Evolutionary conservation across 2,329 filamentous ascomycete species (phyloP), one percentile per base, ranked within the genome.

Genomic region (Aspergillus sp.): DNA sequence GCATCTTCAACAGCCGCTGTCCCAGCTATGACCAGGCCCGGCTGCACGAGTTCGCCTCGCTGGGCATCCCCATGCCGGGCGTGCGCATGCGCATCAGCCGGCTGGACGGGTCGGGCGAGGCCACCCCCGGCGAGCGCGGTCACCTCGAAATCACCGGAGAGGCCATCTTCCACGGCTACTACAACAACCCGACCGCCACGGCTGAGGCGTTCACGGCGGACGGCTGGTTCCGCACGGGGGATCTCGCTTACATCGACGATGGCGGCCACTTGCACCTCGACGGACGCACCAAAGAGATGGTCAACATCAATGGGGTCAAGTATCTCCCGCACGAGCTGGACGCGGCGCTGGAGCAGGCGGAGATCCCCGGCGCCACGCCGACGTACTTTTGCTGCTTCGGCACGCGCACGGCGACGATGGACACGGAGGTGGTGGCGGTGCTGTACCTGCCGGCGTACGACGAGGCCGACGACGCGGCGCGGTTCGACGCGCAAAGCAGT

Each of bases 271-370:
- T 61, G 3, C 20, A 49, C 30, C 41, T 61, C 16, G 30, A 40
- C 2, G 59, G 59, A n/a, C 46, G 54, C 26, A 49, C 50, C 45
- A 77, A 78, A 53, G 77, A 79, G 14, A 56, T 65, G 6, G 69
- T 80, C 35, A 77, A 71, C 51, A 68, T 80, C 53, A 80, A 80
- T 52, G 77, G 76, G 1, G 63, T 78, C 48, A 80, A 79, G 22
- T 65, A 71, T 35, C 55, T 53, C 16, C 63, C 71, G 0, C 49
- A 65, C 3, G 73, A 74, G 11, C 58, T 81, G 2, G 71, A 79
- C 36, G 45, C 54, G 1, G 64, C 69, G 0, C 56, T 80, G 1
- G 72, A 78, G 42, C 50, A 69, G 17, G 66, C 67, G 1, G 30
- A 50, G 8, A 55, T 61, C 9, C 43, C 51, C 11, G 59, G 59